Conservation (phyloP, 2,329 filamentous ascomycete species). For the Xylaria sp. region DNA sequence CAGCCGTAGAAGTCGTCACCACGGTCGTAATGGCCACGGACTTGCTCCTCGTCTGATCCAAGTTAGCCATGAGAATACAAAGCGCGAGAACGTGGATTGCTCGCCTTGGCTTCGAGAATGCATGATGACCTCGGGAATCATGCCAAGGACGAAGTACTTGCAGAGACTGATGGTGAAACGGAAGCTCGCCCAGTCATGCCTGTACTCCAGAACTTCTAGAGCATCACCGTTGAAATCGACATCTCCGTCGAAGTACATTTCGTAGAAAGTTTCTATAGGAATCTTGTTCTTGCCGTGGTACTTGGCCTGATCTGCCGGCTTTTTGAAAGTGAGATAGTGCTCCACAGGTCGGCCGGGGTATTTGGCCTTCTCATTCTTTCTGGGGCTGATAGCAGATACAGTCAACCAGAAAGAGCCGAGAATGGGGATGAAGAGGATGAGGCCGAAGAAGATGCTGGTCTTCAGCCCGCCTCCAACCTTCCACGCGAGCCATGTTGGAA, state of each 20-base stretch:
- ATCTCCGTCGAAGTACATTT: slow-evolving; percentile 96
- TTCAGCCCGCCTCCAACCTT: slow-evolving; percentile 86
- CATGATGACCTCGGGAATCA: slow-evolving; percentile 91
- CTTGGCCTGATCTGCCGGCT: slow-evolving; percentile 67
- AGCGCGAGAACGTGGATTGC: slow-evolving; percentile 38
- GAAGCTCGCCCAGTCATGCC: slow-evolving; percentile 98
- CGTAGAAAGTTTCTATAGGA: slow-evolving; percentile 92
- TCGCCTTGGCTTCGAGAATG: slow-evolving; percentile 88
- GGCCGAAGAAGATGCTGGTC: slow-evolving; percentile 86
- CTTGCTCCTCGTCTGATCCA: slow-evolving; percentile 87
- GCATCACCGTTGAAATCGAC: slow-evolving; percentile 96
- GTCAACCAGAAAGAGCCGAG: slow-evolving; percentile 84
- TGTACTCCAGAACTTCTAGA: slow-evolving; percentile 89
- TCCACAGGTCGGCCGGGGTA: slow-evolving; percentile 88
- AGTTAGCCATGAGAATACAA: slow-evolving; percentile 30
- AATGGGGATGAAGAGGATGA: slow-evolving; percentile 83
- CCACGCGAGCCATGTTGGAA: slow-evolving; percentile 85
- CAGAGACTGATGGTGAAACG: slow-evolving; percentile 86
- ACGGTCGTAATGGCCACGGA: slow-evolving; percentile 96
- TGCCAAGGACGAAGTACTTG: slow-evolving; percentile 87
- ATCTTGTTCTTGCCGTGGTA: slow-evolving; percentile 84
- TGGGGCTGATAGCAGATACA: slow-evolving; percentile 82
- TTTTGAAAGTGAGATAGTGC: slow-evolving; percentile 88
- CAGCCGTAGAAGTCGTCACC: slow-evolving; percentile 98
- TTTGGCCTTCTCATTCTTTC: slow-evolving; percentile 91